These are phyloP conservation scores for Mycena capillaripes DNA, from an alignment of 768 basidiomycete genomes.

Conservation along the genomic window DNA sequence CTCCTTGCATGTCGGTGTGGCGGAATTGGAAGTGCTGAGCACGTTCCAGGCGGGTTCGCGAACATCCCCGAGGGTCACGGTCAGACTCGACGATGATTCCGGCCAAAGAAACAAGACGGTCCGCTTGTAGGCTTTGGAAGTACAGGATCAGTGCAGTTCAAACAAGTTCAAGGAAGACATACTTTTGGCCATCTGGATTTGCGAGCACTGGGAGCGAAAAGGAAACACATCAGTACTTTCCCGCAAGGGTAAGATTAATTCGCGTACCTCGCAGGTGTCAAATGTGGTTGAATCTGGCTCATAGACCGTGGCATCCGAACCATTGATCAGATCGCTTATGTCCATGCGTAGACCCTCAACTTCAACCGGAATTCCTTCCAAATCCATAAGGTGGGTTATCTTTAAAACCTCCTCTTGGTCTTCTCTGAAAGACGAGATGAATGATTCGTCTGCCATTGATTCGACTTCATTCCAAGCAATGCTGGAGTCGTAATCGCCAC, in stretches of 20 bases:
- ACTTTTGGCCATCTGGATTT: neutral
- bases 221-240: neutral
- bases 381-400: neutral
- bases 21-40: neutral
- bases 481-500: neutral
- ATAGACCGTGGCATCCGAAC: neutral
- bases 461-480: neutral
- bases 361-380: constrained; percentile 8
- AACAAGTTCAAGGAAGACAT: neutral
- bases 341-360: neutral
- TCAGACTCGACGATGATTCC: neutral
- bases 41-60: neutral
- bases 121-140: constrained; percentile 3
- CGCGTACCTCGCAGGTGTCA: neutral
- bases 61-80: neutral
- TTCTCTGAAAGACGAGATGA: neutral
- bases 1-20: constrained; percentile 10
- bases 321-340: neutral
- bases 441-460: neutral
- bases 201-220: too few relatives aligned
- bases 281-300: neutral
- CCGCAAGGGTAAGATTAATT: neutral
- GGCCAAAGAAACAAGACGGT: constrained; percentile 20
- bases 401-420: neutral
- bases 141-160: neutral